phyloP scores from a whole-genome alignment of 2,329 filamentous ascomycete species.

The Paradendryphiella salina region DNA sequence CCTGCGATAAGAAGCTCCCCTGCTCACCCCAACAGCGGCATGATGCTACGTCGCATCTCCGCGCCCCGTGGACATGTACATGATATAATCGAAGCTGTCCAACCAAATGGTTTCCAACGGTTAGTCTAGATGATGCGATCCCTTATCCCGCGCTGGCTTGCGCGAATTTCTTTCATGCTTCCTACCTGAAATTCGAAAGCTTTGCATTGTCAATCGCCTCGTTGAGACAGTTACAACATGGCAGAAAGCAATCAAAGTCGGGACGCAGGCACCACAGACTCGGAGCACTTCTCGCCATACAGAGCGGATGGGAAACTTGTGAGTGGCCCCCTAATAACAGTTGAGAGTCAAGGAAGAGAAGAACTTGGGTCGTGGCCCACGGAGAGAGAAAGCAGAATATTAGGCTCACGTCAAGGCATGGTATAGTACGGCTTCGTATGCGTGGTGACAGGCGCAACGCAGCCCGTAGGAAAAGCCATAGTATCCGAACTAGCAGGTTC shows the following conservation, averaged over 20 bases:
- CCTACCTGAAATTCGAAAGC: no score
- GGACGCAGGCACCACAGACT: slow-evolving; percentile 27
- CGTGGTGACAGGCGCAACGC: slow-evolving; percentile 64
- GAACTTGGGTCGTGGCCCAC: no score
- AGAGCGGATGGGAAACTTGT: slow-evolving; percentile 61
- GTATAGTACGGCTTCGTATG: slow-evolving; percentile 65
- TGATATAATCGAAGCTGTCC: slow-evolving; percentile 18
- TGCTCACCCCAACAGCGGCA: background rate
- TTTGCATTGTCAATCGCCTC: background rate
- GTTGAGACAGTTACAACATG: slow-evolving; percentile 1
- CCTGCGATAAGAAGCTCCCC: slow-evolving; percentile 14
- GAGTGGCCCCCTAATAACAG: slow-evolving; percentile 20
- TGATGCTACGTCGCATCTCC: slow-evolving; percentile 35
- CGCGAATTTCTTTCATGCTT: background rate
- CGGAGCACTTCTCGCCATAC: slow-evolving; percentile 61
- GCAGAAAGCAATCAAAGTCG: slow-evolving; percentile 2
- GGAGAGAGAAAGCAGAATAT: background rate
- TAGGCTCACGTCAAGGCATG: background rate
- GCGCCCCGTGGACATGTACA: slow-evolving; percentile 43
- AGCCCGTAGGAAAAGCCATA: slow-evolving; percentile 64
- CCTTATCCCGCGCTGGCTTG: slow-evolving; percentile 16
- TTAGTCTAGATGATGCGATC: slow-evolving; percentile 47
- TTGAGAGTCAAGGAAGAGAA: background rate
- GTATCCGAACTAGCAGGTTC: slow-evolving; percentile 62
- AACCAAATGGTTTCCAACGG: slow-evolving; percentile 10